Evolutionary conservation across 805 yeast genomes (phyloP), one percentile per base, ranked within the genome.

Genomic region (Nakazawaea siamensis): DNA sequence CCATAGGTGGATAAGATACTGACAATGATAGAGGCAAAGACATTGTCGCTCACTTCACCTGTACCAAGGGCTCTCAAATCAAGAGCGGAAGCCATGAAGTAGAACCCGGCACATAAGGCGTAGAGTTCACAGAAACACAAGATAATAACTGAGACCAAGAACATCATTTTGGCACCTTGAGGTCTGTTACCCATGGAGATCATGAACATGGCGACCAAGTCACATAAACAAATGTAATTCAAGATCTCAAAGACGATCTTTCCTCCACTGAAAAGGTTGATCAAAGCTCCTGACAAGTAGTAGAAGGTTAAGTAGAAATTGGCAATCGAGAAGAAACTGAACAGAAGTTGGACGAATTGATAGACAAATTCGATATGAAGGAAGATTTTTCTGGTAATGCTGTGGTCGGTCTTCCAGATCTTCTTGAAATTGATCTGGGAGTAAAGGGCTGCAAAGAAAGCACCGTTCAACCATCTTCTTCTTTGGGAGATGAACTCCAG

Each of bases 151-250:
- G 88, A 70, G 0, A 70, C 58, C 49, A 84, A 66, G 58, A 87
- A 92, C 33, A 90, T 58, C 34, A 72, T 77, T 38, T 78, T 79
- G 0, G 96, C 90, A 23, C 98, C 98, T 48, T 92, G 97, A 2
- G 99, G 99, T 50, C 97, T 72, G 52, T 92, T 92, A 44, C 99
- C 99, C 73, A 92, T 82, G 0, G 97, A 87, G 24, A 88, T 82
- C 45, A 92, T 80, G 50, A 92, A 83, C 58, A 87, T 79, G n/a
- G 94, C 75, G 10, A 92, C 78, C 47, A 92, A 67, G 14, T 83
- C 80, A 54, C 94, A 77, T 35, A 87, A 70, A 49, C 90, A 76
- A 41, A 86, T 60, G 54, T 92, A 88, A 55, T 87, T 85, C 75
- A 92, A 77, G 29, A 88, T 68, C 33, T 87, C 80, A 56, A 88